phyloP scores from a whole-genome alignment of 2,329 filamentous ascomycete genomes.

The Neurospora sp. region DNA sequence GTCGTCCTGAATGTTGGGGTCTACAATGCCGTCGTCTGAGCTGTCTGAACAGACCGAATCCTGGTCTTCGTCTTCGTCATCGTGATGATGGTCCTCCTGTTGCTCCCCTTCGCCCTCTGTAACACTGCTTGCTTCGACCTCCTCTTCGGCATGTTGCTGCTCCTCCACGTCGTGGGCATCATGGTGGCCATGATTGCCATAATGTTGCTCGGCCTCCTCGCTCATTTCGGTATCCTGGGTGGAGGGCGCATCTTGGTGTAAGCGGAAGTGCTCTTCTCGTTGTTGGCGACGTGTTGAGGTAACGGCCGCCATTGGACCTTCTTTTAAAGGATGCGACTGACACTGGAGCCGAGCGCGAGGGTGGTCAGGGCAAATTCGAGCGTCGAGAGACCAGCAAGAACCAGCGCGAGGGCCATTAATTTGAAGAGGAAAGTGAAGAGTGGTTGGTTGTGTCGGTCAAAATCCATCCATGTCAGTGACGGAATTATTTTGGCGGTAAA shows the following conservation, averaged over 20 bases:
- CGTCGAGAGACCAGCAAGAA: not conserved
- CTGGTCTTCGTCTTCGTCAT: constrained; percentile 24
- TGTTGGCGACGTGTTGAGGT: constrained; percentile 18
- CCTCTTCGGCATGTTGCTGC: constrained; percentile 7
- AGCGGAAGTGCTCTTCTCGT: constrained; percentile 32
- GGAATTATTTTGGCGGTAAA: not conserved
- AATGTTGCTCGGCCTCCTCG: constrained; percentile 24
- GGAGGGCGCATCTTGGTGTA: constrained; percentile 38
- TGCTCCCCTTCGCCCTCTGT: constrained; percentile 28
- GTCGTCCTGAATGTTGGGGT: constrained; percentile 66
- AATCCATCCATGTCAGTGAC: not conserved
- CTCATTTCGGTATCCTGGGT: constrained; percentile 43
- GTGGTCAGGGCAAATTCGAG: not conserved
- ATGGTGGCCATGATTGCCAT: constrained; percentile 17
- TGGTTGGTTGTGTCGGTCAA: not conserved
- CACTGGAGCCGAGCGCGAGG: constrained; percentile 6
- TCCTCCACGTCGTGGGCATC: constrained; percentile 24
- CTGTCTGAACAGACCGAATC: constrained; percentile 37
- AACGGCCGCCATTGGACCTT: constrained; percentile 13
- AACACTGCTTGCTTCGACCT: not conserved
- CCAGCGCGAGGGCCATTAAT: not conserved
- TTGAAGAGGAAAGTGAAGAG: not conserved
- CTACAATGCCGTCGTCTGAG: constrained; percentile 57
- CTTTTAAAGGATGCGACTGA: not conserved
- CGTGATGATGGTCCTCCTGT: constrained; percentile 24